Evolutionary conservation across 1,284 basidiomycete genomes (phyloP).

Genomic region (Volvariella volvacea): DNA sequence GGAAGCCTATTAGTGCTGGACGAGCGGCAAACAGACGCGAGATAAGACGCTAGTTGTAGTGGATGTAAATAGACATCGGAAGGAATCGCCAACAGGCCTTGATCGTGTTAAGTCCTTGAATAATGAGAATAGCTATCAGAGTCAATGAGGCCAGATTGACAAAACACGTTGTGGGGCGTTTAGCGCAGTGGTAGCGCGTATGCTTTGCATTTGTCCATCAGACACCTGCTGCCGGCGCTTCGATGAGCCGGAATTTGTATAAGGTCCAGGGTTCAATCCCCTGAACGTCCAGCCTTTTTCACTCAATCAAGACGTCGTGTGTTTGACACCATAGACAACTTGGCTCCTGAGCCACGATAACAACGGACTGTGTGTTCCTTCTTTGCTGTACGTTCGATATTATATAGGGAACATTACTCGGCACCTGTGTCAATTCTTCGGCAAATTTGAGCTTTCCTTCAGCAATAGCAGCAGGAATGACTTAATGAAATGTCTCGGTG

Average conservation of each 20-base stretch:
- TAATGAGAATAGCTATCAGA: too few species aligned
- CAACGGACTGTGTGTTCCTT: constrained; percentile 42
- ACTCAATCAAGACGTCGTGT: background rate
- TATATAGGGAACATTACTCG: constrained; percentile 36
- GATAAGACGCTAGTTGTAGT: too few species aligned
- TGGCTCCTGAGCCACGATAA: constrained; percentile 26
- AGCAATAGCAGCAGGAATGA: constrained; percentile 38
- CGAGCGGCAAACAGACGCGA: too few species aligned
- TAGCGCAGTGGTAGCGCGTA: constrained; percentile 23
- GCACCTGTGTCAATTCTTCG: constrained; percentile 28
- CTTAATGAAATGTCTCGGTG: constrained; percentile 31
- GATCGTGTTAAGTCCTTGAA: too few species aligned
- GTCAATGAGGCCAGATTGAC: too few species aligned
- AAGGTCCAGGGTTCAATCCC: constrained; percentile 15
- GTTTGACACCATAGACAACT: background rate
- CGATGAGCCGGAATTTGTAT: constrained; percentile 11
- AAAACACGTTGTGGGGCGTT: constrained; percentile 14
- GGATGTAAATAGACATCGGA: too few species aligned
- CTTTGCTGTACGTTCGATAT: constrained; percentile 41
- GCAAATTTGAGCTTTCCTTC: constrained; percentile 40
- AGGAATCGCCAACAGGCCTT: too few species aligned
- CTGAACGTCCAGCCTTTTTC: constrained; percentile 13
- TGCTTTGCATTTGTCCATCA: constrained; percentile 16
- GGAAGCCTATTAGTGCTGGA: too few species aligned
- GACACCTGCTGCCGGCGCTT: constrained; percentile 3